These are phyloP conservation scores for Fusarium falciforme DNA, from an alignment of 2,329 filamentous ascomycete species.

Conservation along the genomic window DNA sequence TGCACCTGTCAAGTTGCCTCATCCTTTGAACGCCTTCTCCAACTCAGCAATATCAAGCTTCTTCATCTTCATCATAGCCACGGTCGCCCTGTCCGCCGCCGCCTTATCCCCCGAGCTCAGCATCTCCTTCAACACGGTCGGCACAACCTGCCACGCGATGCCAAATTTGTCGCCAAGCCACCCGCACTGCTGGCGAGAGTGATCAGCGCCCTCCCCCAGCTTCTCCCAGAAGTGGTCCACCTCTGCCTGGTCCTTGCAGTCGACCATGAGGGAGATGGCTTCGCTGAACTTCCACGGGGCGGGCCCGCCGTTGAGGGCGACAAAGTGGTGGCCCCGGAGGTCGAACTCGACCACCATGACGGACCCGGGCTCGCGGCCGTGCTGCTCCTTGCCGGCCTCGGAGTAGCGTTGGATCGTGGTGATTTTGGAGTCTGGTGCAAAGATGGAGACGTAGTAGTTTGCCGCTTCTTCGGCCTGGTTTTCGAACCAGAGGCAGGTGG, in stretches of 20 bases:
- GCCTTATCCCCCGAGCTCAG: slow-evolving; percentile 49
- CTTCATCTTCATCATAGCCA: slow-evolving; percentile 56
- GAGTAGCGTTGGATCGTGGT: slow-evolving; percentile 47
- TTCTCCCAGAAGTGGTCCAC: slow-evolving; percentile 60
- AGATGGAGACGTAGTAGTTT: slow-evolving; percentile 55
- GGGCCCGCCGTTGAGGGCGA: slow-evolving; percentile 58
- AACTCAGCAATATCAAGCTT: slow-evolving; percentile 56
- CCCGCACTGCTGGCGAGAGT: slow-evolving; percentile 53
- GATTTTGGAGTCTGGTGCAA: slow-evolving; percentile 52
- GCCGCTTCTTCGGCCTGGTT: slow-evolving; percentile 55
- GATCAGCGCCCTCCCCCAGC: slow-evolving; percentile 54
- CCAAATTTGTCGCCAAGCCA: slow-evolving; percentile 61
- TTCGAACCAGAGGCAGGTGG: slow-evolving; percentile 56
- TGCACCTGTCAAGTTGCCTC: not conserved
- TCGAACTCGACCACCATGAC: slow-evolving; percentile 53
- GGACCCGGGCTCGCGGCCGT: slow-evolving; percentile 46
- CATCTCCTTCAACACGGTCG: slow-evolving; percentile 50
- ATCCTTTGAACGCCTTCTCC: slow-evolving; percentile 47
- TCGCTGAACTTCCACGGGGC: slow-evolving; percentile 51
- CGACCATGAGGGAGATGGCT: slow-evolving; percentile 57
- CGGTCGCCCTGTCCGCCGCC: slow-evolving; percentile 45
- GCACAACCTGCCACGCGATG: slow-evolving; percentile 60
- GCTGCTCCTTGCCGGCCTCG: slow-evolving; percentile 45
- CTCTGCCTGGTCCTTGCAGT: slow-evolving; percentile 58
- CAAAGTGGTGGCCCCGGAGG: slow-evolving; percentile 53